Evolutionary conservation across 2,329 filamentous ascomycete species (phyloP).

Genomic region (Sporothrix pseudoabietina): DNA sequence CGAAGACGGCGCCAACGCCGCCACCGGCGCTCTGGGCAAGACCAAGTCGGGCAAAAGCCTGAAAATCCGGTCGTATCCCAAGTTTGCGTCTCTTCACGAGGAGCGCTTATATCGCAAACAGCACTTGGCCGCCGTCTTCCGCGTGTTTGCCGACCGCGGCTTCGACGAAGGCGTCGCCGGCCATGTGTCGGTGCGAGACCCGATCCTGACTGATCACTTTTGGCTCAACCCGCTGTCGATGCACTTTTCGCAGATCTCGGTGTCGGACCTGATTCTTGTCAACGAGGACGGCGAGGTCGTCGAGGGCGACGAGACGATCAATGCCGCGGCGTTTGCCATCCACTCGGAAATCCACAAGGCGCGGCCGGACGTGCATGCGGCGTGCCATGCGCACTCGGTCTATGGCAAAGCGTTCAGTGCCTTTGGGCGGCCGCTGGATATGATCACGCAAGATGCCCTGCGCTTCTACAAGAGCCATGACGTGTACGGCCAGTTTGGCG

Average conservation of each 20-base stretch:
- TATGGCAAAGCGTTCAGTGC: constrained; percentile 68
- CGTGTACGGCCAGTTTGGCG: constrained; percentile 61
- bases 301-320: constrained; percentile 62
- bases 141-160: constrained; percentile 61
- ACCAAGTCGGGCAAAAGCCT: constrained; percentile 28
- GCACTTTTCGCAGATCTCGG: constrained; percentile 67
- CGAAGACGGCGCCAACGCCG: constrained; percentile 23
- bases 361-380: constrained; percentile 64
- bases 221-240: constrained; percentile 59
- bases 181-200: constrained; percentile 56
- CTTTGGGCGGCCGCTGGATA: constrained; percentile 65
- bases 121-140: constrained; percentile 61
- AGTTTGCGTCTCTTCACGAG: constrained; percentile 52
- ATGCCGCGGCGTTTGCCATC: constrained; percentile 70
- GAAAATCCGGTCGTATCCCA: constrained; percentile 52
- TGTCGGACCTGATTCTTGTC: constrained; percentile 68
- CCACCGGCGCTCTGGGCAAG: constrained; percentile 25
- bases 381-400: constrained; percentile 67
- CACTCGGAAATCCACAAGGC: constrained; percentile 68
- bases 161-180: constrained; percentile 64
- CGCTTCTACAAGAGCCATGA: constrained; percentile 67
- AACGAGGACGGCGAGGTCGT: constrained; percentile 62
- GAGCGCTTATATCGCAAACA: constrained; percentile 60
- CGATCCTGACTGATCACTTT: constrained; percentile 36
- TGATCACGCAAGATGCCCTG: constrained; percentile 67